A percentile compares a stretch with the other conserved stretches of the same genome.
These are phyloP conservation scores for Pneumocystis murina DNA, from an alignment of 1,139 yeast genomes.

Conservation along the genomic window DNA sequence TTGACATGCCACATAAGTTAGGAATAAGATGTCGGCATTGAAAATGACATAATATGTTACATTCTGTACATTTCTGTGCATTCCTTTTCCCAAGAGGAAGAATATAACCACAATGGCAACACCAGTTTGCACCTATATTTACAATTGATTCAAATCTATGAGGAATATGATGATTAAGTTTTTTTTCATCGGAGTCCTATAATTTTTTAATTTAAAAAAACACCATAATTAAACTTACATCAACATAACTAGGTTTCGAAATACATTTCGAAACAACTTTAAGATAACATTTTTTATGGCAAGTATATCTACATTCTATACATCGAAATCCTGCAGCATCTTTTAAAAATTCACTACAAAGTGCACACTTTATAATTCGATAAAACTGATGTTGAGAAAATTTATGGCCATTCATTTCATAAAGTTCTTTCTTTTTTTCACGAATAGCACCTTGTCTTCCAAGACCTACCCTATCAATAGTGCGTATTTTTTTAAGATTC, in stretches of 20 bases:
- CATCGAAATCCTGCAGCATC: constrained; percentile 85
- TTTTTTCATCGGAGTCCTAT: constrained; percentile 65
- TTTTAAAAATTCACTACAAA: constrained; percentile 87
- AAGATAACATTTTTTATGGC: constrained; percentile 87
- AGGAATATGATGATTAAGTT: constrained; percentile 88
- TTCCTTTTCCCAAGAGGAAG: constrained; percentile 90
- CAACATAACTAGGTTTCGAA: constrained; percentile 73
- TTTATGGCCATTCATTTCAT: constrained; percentile 93
- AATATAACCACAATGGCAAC: constrained; percentile 95
- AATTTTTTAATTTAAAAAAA: neutral
- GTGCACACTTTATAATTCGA: constrained; percentile 91
- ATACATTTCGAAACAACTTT: constrained; percentile 93
- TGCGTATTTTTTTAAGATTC: constrained; percentile 33
- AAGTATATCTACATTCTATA: constrained; percentile 84
- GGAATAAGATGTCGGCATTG: constrained; percentile 90
- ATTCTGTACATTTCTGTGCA: constrained; percentile 87
- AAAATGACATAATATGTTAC: constrained; percentile 89
- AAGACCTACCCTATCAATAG: constrained; percentile 46
- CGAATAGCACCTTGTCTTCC: constrained; percentile 98
- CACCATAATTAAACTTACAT: constrained; percentile 15
- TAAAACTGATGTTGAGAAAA: constrained; percentile 91
- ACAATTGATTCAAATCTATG: constrained; percentile 84
- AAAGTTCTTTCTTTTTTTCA: constrained; percentile 85
- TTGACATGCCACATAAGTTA: constrained; percentile 95
- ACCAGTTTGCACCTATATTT: constrained; percentile 95